phyloP scores from a whole-genome alignment of 495 filamentous ascomycete species.

The Neurospora sp. region DNA sequence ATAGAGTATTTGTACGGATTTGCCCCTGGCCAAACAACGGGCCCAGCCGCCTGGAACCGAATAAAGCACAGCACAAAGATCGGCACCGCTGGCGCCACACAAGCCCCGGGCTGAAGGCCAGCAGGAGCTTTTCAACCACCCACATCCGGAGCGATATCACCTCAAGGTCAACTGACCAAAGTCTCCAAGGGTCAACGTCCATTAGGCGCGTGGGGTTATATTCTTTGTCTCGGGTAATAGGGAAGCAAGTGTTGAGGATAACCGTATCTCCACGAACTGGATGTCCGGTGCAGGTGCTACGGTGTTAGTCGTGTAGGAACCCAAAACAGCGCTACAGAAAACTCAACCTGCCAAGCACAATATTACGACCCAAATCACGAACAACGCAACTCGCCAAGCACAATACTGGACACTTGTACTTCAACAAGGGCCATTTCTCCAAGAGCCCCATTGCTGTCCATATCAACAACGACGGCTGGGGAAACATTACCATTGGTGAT shows the following conservation, averaged over 20 bases:
- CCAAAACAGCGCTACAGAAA: not conserved
- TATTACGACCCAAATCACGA: no score
- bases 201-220: no score
- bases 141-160: not conserved
- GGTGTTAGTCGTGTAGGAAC: not conserved
- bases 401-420: no score
- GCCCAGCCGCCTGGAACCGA: not conserved
- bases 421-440: no score
- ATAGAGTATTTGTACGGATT: not conserved
- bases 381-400: no score
- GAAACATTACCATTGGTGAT: not conserved
- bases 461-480: not conserved
- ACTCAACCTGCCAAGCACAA: no score
- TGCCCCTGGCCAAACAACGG: not conserved
- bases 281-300: no score
- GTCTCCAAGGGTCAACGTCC: no score
- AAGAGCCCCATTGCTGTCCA: no score
- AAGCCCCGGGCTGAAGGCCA: not conserved
- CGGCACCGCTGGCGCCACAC: not conserved
- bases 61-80: not conserved
- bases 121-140: no score
- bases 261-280: not conserved
- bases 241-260: not conserved
- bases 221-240: no score
- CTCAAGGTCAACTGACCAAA: not conserved